Evolutionary conservation across 2,329 filamentous ascomycete genomes (phyloP), one percentile per base, ranked within the genome.

Genomic region (Massarina eburnea): DNA sequence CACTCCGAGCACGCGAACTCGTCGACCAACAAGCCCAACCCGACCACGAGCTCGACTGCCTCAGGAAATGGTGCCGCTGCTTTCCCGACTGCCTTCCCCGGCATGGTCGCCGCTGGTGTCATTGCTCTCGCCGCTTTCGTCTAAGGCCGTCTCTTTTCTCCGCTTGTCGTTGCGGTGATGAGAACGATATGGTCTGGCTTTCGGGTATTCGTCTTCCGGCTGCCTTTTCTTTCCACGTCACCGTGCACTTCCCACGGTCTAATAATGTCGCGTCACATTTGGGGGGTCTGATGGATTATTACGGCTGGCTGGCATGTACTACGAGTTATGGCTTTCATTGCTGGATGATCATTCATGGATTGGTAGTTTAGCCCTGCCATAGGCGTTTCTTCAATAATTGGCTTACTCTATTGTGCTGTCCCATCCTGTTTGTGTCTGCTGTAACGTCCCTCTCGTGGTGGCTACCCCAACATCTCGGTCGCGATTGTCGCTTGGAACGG

Each of bases 61-160:
- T n/a, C 32, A 3, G 21, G 48, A 56, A 55, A 51, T 40, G 59
- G 46, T 8, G 61, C 48, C 21, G 39, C 53, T 30, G n/a, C n/a
- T n/a, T 36, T 62, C n/a, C 48, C 52, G 8, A 54, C 57, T 18
- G 49, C 57, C 18, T 49, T 56, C 26, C 30, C 48, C 19, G 51
- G 54, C 21, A 39, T 64, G 17, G 33, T 63, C 24, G 58, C 43
- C 42, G 58, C 48, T 21, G 59, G 58, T 36, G 55, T 57, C 48
- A 52, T 46, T 36, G 55, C 49, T 32, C 45, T 62, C 40, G 55
- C 49, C 45, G 46, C 49, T 35, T 37, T 59, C 27, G 27, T 30
- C 12, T 30, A 30, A 30, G 12, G n/a, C 5, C 6, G 7, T 14
- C 27, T 30, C 27, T 14, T 30, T 30, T 14, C 7, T 30, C 27